Evolutionary conservation across 768 basidiomycete species (phyloP), one percentile per base, ranked within the genome.

Genomic region (Neoboletus magnificus): DNA sequence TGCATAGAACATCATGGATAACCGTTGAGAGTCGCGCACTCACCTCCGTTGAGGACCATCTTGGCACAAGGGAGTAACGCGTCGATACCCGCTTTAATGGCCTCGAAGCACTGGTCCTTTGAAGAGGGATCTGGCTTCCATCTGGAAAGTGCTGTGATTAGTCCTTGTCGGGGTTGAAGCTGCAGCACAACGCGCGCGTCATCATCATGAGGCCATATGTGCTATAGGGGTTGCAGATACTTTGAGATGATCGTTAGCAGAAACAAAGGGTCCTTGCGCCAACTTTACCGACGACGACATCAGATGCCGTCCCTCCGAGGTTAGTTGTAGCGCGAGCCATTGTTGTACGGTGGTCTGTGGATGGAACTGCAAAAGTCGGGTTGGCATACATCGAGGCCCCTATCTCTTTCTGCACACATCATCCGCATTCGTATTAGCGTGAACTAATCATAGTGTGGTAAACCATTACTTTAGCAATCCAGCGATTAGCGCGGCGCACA

Each of bases 151-250:
- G 2, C 8, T 12, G 7, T n/a, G 27, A 29, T 33, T 22, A 37
- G 13, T 20, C 20, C 37, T 39, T 39, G 37, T n/a, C 18, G n/a
- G 37, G 33, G 13, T 39, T 11, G n/a, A 39, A 39, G n/a, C 16
- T 39, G 37, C n/a, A 39, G n/a, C 7, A 13, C 15, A n/a, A 57
- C n/a, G n/a, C 65, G 12, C 60, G 82, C 72, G 82, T 86, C 76
- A 85, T 80, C 64, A 77, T 71, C 82, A 83, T 82, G 46, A 84
- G 70, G 1, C 84, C 83, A 62, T n/a, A n/a, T n/a, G n/a, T 81
- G 77, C 73, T 69, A 16, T 35, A 39, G 15, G 10, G 45, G 40
- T 37, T n/a, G 36, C 18, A n/a, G n/a, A n/a, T n/a, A n/a, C n/a
- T n/a, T n/a, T n/a, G n/a, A n/a, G n/a, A n/a, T n/a, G n/a, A n/a